Percentiles rank a stretch among this genome's conserved stretches.
Conservation (phyloP, 2,329 filamentous ascomycete genomes). For the Emergomyces pasteurianus region DNA sequence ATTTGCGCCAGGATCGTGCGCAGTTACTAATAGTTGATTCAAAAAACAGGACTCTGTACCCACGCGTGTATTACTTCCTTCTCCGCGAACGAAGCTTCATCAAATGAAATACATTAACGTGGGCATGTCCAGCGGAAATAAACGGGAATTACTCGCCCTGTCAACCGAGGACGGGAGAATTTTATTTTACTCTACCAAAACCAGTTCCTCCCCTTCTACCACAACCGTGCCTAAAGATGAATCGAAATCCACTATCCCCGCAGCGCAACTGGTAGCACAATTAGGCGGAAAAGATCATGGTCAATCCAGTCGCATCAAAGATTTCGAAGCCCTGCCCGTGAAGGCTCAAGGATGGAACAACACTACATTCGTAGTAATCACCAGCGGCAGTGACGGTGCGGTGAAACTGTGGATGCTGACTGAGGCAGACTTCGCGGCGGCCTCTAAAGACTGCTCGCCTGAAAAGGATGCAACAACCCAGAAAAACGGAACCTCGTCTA, state of each 20-base stretch:
- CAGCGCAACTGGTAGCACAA: conserved; percentile 53
- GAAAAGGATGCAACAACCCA: conserved; percentile 13
- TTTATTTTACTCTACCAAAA: conserved; percentile 64
- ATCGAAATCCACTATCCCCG: conserved; percentile 46
- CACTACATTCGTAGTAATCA: conserved; percentile 47
- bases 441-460: conserved; percentile 6
- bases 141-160: conserved; percentile 53
- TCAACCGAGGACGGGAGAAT: conserved; percentile 87
- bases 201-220: conserved; percentile 13
- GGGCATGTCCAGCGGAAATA: conserved; percentile 33
- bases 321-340: conserved; percentile 57
- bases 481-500: conserved; percentile 3
- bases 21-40: conserved; percentile 8
- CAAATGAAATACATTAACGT: conserved; percentile 58
- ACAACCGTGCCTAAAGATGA: conserved; percentile 31
- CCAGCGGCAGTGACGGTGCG: conserved; percentile 74
- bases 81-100: conserved; percentile 67
- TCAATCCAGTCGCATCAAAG: conserved; percentile 67
- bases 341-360: conserved; percentile 22
- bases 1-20: background rate
- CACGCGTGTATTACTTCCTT: conserved; percentile 58
- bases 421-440: conserved; percentile 18
- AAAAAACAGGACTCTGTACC: conserved; percentile 56
- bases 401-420: conserved; percentile 63
- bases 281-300: conserved; percentile 62